Conservation (phyloP, 176 grass and related monocot genomes). For the Juncus inflexus region DNA sequence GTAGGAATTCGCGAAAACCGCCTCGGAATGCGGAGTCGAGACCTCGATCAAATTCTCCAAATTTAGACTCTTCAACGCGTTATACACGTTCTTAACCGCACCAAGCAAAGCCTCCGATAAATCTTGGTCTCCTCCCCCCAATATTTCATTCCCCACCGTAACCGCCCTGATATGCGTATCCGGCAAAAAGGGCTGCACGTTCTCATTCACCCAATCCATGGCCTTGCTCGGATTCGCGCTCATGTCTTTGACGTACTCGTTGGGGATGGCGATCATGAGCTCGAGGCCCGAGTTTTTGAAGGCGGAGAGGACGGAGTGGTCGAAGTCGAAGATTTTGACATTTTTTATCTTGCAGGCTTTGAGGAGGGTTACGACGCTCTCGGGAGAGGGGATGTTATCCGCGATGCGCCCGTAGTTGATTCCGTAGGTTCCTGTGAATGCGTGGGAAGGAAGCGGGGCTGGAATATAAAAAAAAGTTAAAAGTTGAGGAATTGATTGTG, state of each 20-base stretch:
- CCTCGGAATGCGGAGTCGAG: constrained; percentile 74
- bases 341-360: constrained; percentile 82
- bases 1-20: constrained; percentile 79
- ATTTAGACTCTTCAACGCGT: constrained; percentile 56
- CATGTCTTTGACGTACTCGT: constrained; percentile 61
- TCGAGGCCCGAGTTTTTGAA: constrained; percentile 87
- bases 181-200: constrained; percentile 78
- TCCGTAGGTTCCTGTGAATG: constrained; percentile 73
- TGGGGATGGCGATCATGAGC: constrained; percentile 54
- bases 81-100: constrained; percentile 78
- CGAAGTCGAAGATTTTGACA: constrained; percentile 81
- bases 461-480: constrained; percentile 24
- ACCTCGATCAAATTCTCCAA: constrained; percentile 59
- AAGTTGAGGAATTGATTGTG: background rate
- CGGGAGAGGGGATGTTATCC: constrained; percentile 74
- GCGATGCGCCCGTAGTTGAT: constrained; percentile 94
- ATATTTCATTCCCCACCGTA: constrained; percentile 88
- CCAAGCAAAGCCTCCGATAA: constrained; percentile 58
- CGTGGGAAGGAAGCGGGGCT: constrained; percentile 40
- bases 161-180: constrained; percentile 59
- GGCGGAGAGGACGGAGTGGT: constrained; percentile 70
- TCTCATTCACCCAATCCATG: constrained; percentile 80
- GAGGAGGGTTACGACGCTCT: constrained; percentile 73
- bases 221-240: constrained; percentile 51
- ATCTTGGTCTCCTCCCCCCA: constrained; percentile 61